phyloP scores from a whole-genome alignment of 768 basidiomycete species.

The Inosperma sp. region DNA sequence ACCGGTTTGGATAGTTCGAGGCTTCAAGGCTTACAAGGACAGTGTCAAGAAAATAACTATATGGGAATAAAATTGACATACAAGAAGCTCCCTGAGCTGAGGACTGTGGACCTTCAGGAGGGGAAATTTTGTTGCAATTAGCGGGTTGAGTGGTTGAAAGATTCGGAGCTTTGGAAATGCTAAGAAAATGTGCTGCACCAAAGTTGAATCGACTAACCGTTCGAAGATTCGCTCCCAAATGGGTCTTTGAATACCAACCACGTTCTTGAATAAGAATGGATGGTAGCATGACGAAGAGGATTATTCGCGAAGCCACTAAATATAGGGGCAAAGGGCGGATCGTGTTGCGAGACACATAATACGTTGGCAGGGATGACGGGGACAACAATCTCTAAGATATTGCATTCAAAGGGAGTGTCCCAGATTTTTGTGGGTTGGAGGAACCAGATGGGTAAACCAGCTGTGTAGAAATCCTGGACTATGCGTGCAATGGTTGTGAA shows the following conservation, averaged over 20 bases:
- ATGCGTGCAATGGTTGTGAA: constrained; percentile 11
- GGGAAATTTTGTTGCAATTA: neutral
- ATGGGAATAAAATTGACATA: neutral
- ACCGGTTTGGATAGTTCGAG: constrained; percentile 1
- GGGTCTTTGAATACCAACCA: constrained; percentile 5
- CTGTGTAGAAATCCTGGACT: constrained; percentile 9
- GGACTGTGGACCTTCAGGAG: neutral
- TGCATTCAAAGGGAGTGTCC: neutral
- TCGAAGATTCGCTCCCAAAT: neutral
- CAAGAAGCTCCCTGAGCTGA: neutral
- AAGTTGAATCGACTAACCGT: neutral
- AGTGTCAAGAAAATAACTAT: neutral
- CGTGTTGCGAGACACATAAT: constrained; percentile 2
- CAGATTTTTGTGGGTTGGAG: constrained; percentile 6
- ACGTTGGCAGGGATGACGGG: neutral
- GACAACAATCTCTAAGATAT: neutral
- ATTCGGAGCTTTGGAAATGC: neutral
- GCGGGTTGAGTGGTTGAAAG: neutral
- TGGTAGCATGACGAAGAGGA: neutral
- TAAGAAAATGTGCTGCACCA: neutral
- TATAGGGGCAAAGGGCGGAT: neutral
- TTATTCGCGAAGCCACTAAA: neutral
- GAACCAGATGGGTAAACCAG: constrained; percentile 22
- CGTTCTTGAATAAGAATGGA: neutral
- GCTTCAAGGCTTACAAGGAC: neutral